These are phyloP conservation scores for Termitomyces sp. DNA, from an alignment of 768 basidiomycete species.

Conservation along the genomic window DNA sequence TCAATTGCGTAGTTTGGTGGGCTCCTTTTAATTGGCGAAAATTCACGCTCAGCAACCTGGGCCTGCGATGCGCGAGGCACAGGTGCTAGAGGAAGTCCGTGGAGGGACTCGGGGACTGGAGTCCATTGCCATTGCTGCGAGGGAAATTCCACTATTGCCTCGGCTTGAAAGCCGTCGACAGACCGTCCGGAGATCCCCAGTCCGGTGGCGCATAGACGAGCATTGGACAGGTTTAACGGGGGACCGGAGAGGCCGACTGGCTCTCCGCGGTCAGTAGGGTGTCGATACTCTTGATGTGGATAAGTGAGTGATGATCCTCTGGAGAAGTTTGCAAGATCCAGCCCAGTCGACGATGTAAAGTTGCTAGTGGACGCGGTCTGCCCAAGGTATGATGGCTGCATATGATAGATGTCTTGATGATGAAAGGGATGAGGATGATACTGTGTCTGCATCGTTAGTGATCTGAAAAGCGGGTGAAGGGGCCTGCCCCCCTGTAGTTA, in stretches of 20 bases:
- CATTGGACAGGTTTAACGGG: constrained; percentile 26
- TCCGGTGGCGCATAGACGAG: constrained; percentile 38
- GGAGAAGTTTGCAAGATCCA: constrained; percentile 40
- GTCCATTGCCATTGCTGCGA: constrained; percentile 24
- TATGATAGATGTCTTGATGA: constrained; percentile 25
- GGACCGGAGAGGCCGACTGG: constrained; percentile 22
- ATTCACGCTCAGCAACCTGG: constrained; percentile 15
- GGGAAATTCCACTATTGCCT: constrained; percentile 34
- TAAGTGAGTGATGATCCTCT: constrained; percentile 44
- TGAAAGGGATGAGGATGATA: constrained; percentile 24
- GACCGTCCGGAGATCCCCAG: constrained; percentile 35
- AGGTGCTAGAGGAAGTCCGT: constrained; percentile 28
- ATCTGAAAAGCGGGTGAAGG: constrained; percentile 28
- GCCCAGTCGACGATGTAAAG: constrained; percentile 25
- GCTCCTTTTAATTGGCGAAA: constrained; percentile 24
- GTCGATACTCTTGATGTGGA: constrained; percentile 40
- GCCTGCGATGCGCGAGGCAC: constrained; percentile 21
- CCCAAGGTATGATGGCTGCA: constrained; percentile 10
- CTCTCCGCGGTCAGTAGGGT: constrained; percentile 36
- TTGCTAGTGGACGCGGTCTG: constrained; percentile 25
- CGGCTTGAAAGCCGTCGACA: constrained; percentile 28
- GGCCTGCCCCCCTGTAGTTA: constrained; percentile 31
- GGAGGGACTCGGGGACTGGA: constrained; percentile 18
- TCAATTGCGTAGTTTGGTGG: constrained; percentile 8
- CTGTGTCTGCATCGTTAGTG: constrained; percentile 33